Base-by-base conservation (phyloP, 352 stramenopile genomes). In the Globisporangium rhizosaccharum region DNA sequence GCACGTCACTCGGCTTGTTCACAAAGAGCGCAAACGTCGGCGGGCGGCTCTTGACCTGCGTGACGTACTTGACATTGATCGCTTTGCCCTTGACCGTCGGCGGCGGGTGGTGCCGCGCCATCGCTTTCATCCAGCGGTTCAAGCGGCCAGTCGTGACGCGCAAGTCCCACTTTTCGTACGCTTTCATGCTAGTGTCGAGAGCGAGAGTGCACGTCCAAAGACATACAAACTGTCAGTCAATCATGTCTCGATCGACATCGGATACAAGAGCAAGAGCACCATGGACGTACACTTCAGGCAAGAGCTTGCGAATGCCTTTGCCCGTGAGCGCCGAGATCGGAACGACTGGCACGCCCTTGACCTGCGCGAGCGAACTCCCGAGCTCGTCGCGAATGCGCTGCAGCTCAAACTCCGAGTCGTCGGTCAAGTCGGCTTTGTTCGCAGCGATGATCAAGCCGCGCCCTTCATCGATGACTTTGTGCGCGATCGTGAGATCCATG, bases 31-130 rank as follows among this genome's bases (percentile, higher is more conserved):
- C 85, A 51, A 94, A 94, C 7, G 85, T 94, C 41, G 85, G 85
- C 30, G 82, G 82, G 0, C 85, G 80, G 2, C 80, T 76, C 72
- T 92, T 94, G 51, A 94, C 79, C 62, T 94, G 85, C 36, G 85
- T 92, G 54, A 84, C 77, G 76, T 94, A 94, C 70, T 94, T 94
- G 74, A 94, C 67, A 63, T 94, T 94, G 39, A 92, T 65, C 53
- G 78, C 74, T 73, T 94, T 94, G 69, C 85, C 85, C 59, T 88
- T 90, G 59, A 91, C 63, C 4, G 79, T 88, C 62, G 85, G 85
- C 46, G 85, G 82, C 48, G 82, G 82, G 67, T 94, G 85, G 65
- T 94, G 85, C 25, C 82, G 79, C 36, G 74, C 75, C 81, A 94
- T 94, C 37, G 85, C 80, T 60, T 90, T 85, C 41, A 94, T 77